Conservation (phyloP, 257 asterid species). For the Ocimum tenuiflorum region DNA sequence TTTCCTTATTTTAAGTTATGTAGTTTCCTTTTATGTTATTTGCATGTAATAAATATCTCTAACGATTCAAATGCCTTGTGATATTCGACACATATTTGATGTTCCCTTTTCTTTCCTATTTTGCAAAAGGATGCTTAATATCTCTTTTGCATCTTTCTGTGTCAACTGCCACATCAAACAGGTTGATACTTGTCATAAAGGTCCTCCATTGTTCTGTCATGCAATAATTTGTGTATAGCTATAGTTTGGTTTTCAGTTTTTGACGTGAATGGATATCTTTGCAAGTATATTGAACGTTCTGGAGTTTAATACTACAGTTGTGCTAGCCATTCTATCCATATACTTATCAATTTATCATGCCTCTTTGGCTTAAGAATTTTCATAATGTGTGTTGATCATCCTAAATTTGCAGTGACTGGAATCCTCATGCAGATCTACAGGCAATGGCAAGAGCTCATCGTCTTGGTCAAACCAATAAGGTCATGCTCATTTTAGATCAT, state of each 20-base stretch:
- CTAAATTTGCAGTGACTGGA: constrained; percentile 80
- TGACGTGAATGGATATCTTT: neutral
- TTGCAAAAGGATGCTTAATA: neutral
- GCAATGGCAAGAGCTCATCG: constrained; percentile 99
- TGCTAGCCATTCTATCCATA: constrained; percentile 1
- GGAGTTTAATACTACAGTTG: neutral
- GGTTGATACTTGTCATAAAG: neutral
- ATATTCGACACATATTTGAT: neutral
- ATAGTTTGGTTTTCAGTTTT: too few species aligned
- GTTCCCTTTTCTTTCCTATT: neutral
- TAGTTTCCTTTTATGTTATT: neutral
- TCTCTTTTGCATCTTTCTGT: neutral
- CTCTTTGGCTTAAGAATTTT: constrained; percentile 5
- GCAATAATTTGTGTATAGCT: neutral
- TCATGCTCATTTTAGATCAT: constrained; percentile 25
- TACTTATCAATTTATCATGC: neutral
- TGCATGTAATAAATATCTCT: neutral
- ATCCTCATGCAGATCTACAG: constrained; percentile 99
- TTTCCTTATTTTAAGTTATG: neutral
- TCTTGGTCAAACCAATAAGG: constrained; percentile 99
- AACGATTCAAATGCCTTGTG: neutral
- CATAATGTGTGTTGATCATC: constrained; percentile 16
- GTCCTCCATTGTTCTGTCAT: neutral
- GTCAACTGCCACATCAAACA: neutral
- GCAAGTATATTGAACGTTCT: neutral